Evolutionary conservation across 306 rosid species (phyloP).

Genomic region (Quercus robur): DNA sequence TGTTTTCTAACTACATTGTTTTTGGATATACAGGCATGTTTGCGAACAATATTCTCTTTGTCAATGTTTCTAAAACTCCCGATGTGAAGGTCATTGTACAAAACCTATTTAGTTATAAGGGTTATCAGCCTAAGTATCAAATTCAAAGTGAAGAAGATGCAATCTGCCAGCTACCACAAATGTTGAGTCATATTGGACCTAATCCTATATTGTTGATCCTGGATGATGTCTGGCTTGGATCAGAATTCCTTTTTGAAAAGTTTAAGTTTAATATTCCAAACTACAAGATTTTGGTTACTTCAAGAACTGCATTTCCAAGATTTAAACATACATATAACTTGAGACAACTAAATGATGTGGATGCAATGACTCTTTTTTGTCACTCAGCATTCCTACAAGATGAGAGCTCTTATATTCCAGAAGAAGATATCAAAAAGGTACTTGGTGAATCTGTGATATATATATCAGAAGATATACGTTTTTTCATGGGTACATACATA

Average conservation of each 20-base stretch:
- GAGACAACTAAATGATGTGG: slow-evolving; percentile 28
- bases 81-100: slow-evolving; percentile 35
- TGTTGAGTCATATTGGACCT: slow-evolving; percentile 18
- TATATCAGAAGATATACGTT: not conserved
- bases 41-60: slow-evolving; percentile 38
- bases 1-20: slow-evolving; percentile 3
- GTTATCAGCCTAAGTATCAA: slow-evolving; percentile 27
- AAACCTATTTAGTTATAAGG: slow-evolving; percentile 31
- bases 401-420: slow-evolving; percentile 16
- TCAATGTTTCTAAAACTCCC: slow-evolving; percentile 34
- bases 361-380: slow-evolving; percentile 42
- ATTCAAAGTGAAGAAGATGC: slow-evolving; percentile 36
- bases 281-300: slow-evolving; percentile 62
- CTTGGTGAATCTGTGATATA: not conserved
- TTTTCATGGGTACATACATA: too few species aligned
- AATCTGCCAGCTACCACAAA: slow-evolving; percentile 24
- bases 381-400: slow-evolving; percentile 21
- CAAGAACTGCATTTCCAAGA: slow-evolving; percentile 37
- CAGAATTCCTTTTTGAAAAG: slow-evolving; percentile 44
- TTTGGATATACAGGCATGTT: slow-evolving; percentile 37
- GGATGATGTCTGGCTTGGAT: slow-evolving; percentile 52
- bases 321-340: slow-evolving; percentile 26
- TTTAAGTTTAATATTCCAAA: slow-evolving; percentile 29
- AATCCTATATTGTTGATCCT: slow-evolving; percentile 44
- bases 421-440: slow-evolving; percentile 44